Conservation (phyloP, 2,329 filamentous ascomycete species). For the Pseudocercospora fuligena region DNA sequence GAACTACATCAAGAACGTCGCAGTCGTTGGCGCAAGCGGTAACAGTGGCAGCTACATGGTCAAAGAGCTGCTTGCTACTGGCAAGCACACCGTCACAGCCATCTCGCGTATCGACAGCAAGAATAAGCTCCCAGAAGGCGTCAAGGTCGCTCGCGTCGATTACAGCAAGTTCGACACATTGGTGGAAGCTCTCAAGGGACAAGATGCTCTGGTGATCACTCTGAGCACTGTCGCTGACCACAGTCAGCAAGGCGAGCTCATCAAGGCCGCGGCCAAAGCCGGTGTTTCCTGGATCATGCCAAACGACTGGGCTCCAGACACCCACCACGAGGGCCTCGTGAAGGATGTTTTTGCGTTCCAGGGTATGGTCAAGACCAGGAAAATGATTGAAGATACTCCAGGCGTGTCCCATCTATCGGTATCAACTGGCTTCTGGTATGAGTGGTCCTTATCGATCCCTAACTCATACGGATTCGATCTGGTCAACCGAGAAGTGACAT, state of each 20-base stretch:
- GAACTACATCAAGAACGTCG: slow-evolving; percentile 44
- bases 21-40: slow-evolving; percentile 49
- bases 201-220: slow-evolving; percentile 49
- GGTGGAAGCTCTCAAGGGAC: slow-evolving; percentile 42
- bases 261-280: slow-evolving; percentile 45
- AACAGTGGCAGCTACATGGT: slow-evolving; percentile 46
- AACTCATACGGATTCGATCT: slow-evolving; percentile 46
- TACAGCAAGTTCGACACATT: slow-evolving; percentile 52
- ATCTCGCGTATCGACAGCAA: slow-evolving; percentile 54
- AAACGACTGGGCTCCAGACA: slow-evolving; percentile 44
- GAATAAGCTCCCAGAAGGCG: slow-evolving; percentile 46
- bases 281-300: slow-evolving; percentile 47
- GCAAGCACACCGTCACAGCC: slow-evolving; percentile 57
- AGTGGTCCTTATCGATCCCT: slow-evolving; percentile 43
- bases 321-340: slow-evolving; percentile 30
- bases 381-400: slow-evolving; percentile 36
- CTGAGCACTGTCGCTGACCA: slow-evolving; percentile 39
- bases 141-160: slow-evolving; percentile 49
- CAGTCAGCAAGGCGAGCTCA: slow-evolving; percentile 39
- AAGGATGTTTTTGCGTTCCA: slow-evolving; percentile 31
- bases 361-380: slow-evolving; percentile 18
- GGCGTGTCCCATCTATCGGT: slow-evolving; percentile 37
- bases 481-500: slow-evolving; percentile 34
- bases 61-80: slow-evolving; percentile 48
- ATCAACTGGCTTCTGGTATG: slow-evolving; percentile 41